Evolutionary conservation across 306 rosid genomes (phyloP), one percentile per base, ranked within the genome.

Genomic region (Vicia sativa): DNA sequence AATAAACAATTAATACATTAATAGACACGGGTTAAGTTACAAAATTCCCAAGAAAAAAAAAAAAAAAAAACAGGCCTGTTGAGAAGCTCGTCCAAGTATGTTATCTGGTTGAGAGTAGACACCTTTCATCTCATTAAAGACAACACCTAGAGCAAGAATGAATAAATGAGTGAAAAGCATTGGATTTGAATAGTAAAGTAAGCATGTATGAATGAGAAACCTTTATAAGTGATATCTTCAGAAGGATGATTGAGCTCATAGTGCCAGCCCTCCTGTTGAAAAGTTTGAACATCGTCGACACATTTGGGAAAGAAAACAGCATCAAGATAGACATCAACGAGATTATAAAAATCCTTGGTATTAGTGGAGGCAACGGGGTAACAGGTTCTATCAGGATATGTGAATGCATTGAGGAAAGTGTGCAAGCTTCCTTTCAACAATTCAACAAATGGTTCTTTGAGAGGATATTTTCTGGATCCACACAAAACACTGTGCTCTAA

Each of bases 251-350:
- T 76, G 66, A 95, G 95, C 79, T 95, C 99, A 59, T 85, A 95
- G 75, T 95, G 99, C 99, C 99, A 95, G 69, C 99, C 99, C 90
- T 95, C 97, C 78, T 95, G 97, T 73, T 95, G 99, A 79, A 95
- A 95, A 31, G 96, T 90, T 75, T 77, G 85, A 63, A 79, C 48
- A 78, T 95, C 96, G 68, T 95, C 92, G 41, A 90, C 88, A 23
- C 99, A 95, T 60, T 80, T 85, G 4, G 99, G 99, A 78, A 95
- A 95, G 89, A 95, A 95, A 38, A 95, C 99, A 2, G 99, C 99
- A 65, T 95, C 97, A 53, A 95, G 88, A 85, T 95, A 95, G 50
- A 95, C 99, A 59, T 95, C 97, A 13, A 95, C 97, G 74, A 90
- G 79, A 70, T 95, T 95, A 69, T 95, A 95, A 81, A 95, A 93